A percentile compares a stretch with the other conserved stretches of the same genome.
Conservation (phyloP, 805 yeast species). For the Candida berthetii region DNA sequence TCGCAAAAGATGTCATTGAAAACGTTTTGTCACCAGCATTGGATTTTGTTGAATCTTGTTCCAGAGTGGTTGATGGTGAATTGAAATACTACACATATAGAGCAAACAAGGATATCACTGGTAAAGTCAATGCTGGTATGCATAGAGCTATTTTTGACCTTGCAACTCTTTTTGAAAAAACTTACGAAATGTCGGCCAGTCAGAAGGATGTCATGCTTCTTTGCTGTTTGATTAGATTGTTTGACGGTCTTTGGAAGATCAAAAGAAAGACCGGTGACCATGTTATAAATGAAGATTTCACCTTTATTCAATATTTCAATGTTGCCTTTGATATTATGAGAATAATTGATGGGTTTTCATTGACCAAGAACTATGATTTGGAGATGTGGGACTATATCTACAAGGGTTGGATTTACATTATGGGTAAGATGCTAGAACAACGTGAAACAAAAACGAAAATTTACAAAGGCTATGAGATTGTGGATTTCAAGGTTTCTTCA, state of each 20-base stretch:
- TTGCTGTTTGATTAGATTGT: conserved; percentile 41
- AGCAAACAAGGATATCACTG: neutral
- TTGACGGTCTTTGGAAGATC: conserved; percentile 53
- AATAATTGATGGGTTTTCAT: conserved; percentile 24
- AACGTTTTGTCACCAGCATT: conserved; percentile 42
- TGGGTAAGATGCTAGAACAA: neutral
- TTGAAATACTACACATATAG: neutral
- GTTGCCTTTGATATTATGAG: conserved; percentile 38
- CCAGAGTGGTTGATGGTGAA: conserved; percentile 28
- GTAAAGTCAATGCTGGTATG: neutral
- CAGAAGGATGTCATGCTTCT: conserved; percentile 32
- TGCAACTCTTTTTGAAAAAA: conserved; percentile 17
- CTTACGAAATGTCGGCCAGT: conserved; percentile 21
- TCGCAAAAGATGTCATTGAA: conserved; percentile 31
- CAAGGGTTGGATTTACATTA: conserved; percentile 24
- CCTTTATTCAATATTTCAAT: conserved; percentile 43
- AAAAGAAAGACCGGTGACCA: conserved; percentile 63
- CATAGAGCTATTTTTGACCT: conserved; percentile 10
- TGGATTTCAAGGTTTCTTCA: conserved; percentile 37
- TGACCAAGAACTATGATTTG: neutral
- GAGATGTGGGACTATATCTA: conserved; percentile 19
- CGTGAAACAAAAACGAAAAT: conserved; percentile 17
- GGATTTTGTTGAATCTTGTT: conserved; percentile 35
- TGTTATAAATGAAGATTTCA: conserved; percentile 50
- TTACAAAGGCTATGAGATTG: conserved; percentile 19